Evolutionary conservation across 2,329 filamentous ascomycete species (phyloP).

Genomic region (Xylariomycetidae sp.): DNA sequence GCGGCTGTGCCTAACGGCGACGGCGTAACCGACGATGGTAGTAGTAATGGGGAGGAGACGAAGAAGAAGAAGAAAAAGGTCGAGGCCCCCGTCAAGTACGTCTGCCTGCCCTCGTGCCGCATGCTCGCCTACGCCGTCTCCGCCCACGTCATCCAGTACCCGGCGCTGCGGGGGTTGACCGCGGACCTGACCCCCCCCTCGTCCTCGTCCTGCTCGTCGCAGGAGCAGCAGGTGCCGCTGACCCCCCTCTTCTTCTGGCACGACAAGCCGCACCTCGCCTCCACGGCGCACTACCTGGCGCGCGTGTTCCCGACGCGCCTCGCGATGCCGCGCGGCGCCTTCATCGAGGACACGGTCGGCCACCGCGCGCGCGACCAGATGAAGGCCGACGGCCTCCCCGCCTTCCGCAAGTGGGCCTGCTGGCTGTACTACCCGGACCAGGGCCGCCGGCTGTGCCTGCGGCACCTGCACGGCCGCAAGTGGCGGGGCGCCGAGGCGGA

Average conservation of each 20-base stretch:
- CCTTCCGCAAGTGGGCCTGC: conserved; percentile 46
- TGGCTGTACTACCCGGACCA: conserved; percentile 49
- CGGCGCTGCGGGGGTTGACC: conserved; percentile 36
- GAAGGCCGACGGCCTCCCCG: conserved; percentile 43
- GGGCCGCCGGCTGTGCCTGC: conserved; percentile 38
- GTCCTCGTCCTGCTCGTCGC: neutral
- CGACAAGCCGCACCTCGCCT: conserved; percentile 50
- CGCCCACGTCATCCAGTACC: conserved; percentile 36
- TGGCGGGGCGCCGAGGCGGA: conserved; percentile 38
- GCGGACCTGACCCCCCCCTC: conserved; percentile 20
- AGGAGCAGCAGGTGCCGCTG: conserved; percentile 30
- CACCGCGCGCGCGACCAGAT: conserved; percentile 50
- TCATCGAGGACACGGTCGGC: conserved; percentile 52
- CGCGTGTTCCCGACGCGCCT: conserved; percentile 44
- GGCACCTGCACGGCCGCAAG: conserved; percentile 45
- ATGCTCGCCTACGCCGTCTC: conserved; percentile 46
- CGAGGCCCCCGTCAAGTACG: conserved; percentile 41
- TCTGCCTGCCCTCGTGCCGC: conserved; percentile 46
- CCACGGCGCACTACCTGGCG: conserved; percentile 41
- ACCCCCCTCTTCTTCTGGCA: conserved; percentile 56
- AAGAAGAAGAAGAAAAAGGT: conserved; percentile 17
- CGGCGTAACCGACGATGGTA: too few relatives aligned
- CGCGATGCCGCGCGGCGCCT: conserved; percentile 44
- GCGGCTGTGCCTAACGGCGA: too few relatives aligned
- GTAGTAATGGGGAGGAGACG: neutral